A percentile compares a stretch with the other conserved stretches of the same genome.
phyloP scores from a whole-genome alignment of 257 asterid genomes.

The Petrea volubilis region DNA sequence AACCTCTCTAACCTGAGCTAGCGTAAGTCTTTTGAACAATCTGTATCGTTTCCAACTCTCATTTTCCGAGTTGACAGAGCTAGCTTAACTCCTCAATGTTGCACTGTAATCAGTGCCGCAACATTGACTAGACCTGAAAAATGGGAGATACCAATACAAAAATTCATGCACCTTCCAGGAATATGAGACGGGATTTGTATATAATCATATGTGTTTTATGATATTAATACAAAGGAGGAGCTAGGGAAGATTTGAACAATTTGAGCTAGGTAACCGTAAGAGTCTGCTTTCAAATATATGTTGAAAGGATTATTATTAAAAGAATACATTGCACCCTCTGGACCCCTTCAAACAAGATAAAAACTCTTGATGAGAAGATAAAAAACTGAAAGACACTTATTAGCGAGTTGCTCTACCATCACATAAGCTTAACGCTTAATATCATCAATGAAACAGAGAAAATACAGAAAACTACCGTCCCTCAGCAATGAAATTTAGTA shows the following conservation, averaged over 20 bases:
- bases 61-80: conserved; percentile 92
- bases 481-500: background rate
- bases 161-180: conserved; percentile 14
- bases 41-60: conserved; percentile 82
- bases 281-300: background rate
- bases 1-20: conserved; percentile 65
- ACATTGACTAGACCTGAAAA: conserved; percentile 76
- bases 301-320: background rate
- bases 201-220: background rate
- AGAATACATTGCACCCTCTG: background rate
- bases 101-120: conserved; percentile 76
- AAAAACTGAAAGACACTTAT: background rate
- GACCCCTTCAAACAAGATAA: background rate
- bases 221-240: conserved; percentile 1
- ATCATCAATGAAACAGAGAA: background rate
- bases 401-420: background rate
- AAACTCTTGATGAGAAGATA: conserved; percentile 2
- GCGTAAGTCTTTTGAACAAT: conserved; percentile 81
- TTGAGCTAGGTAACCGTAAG: conserved; percentile 45
- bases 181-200: conserved; percentile 9
- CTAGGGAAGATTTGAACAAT: background rate
- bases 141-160: conserved; percentile 20
- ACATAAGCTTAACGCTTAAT: background rate
- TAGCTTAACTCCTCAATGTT: conserved; percentile 59
- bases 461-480: background rate